Base-by-base conservation (phyloP, 352 stramenopile species). In the Phytopythium sindhum region DNA sequence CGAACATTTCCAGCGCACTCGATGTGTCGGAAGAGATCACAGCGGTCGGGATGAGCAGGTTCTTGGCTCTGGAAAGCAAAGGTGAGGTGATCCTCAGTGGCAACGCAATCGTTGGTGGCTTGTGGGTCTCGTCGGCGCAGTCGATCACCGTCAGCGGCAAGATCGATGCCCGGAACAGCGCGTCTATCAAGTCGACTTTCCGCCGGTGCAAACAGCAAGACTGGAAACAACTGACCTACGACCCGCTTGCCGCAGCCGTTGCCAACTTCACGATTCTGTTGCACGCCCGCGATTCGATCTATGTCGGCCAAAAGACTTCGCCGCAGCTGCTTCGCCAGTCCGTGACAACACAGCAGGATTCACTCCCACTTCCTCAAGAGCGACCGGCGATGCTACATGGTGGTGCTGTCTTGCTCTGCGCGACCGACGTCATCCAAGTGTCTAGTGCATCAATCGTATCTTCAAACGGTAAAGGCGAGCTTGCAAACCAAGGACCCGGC, bases 201-300 rank as follows among this genome's bases (percentile, higher is more conserved):
- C 65, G 66, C 28, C 73, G 80, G 0, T 89, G 80, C 59, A 74
- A 84, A 52, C 68, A 87, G 12, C 75, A 84, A 48, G 61, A 73
- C 6, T 73, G 68, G 70, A 47, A 61, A 50, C 39, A 56, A 10
- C 55, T 63, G n/a, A 65, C 50, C 14, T 67, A 63, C 21, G 57
- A 66, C 24, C 53, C 59, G 9, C 35, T 59, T 6, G 48, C 47
- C 2, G 28, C 63, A 23, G 65, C 57, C 12, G 44, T 67, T 17
- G 66, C 61, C 39, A 93, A 93, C 59, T 93, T 88, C 39, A 92
- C 85, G 31, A 63, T 92, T 17, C 65, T 85, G 1, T 48, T 93
- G 7, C 58, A 81, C 29, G 83, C 80, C 0, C 67, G 64, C 2
- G 64, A 73, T 5, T 89, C 80, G 24, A 91, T 93, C 47, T 69